Base-by-base conservation (phyloP, 192 early-diverging fungal genomes). In the Coemansia sp. region DNA sequence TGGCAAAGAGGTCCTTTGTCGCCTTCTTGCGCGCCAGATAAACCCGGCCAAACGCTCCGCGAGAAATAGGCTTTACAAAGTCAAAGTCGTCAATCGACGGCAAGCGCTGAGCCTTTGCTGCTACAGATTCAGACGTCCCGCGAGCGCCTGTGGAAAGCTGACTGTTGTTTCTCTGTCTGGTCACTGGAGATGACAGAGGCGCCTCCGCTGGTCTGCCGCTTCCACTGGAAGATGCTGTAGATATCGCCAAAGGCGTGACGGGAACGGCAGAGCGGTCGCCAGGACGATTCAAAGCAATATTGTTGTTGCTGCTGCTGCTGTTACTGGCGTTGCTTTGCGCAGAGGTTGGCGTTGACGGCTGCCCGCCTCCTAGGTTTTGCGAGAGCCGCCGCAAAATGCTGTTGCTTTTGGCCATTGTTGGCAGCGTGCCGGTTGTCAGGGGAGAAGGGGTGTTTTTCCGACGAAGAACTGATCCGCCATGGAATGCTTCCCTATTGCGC, bases 21-120 rank as follows among this genome's bases (percentile, higher is more conserved):
- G 91, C 90, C 68, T 89, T 88, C 61, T 96, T 96, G 44, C 88
- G 85, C 7, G 92, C 90, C 42, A 96, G 75, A 63, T 94, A 95
- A 57, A 96, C 95, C 46, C 94, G 92, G 22, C 95, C 95, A 77
- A 93, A 97, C 10, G 95, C 94, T 14, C 95, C 95, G n/a, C 94
- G 90, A 69, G 92, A 94, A 58, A 97, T 95, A 5, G 92, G 92
- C 85, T 95, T 95, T 58, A 97, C 90, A 71, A 95, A 90, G 67
- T 97, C 94, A 87, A 97, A 97, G 64, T 97, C 95, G 10, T 91
- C 83, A 53, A 95, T 97, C 16, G 89, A 88, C 2, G 95, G 95
- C 69, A 95, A 87, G 50, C 81, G 87, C 75, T 71, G 82, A 46
- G 67, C 86, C 81, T 65, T 75, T 41, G 69, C 59, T 42, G 56